phyloP scores from a whole-genome alignment of 1,284 basidiomycete genomes.

The Meira miltonrushii region DNA sequence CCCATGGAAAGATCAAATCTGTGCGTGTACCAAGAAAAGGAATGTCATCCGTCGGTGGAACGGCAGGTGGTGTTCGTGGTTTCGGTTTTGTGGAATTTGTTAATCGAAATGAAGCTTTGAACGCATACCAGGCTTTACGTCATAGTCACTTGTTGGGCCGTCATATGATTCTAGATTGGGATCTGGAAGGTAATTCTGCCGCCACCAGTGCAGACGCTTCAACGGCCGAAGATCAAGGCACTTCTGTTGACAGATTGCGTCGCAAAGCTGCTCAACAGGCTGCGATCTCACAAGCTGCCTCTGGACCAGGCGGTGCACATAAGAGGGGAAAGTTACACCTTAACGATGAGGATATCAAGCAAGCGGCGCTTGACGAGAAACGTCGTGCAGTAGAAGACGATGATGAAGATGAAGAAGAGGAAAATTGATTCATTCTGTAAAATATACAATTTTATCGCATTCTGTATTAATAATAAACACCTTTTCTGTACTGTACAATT shows the following conservation, averaged over 20 bases:
- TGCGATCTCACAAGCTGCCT: too few species aligned
- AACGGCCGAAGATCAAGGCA: too few species aligned
- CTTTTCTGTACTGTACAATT: neutral
- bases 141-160: slow-evolving; percentile 94
- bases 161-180: slow-evolving; percentile 91
- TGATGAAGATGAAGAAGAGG: slow-evolving; percentile 16
- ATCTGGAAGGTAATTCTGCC: slow-evolving; percentile 55
- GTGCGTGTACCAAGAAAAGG: slow-evolving; percentile 63
- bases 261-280: too few species aligned
- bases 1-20: slow-evolving; percentile 70
- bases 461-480: neutral
- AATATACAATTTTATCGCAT: neutral
- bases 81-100: slow-evolving; percentile 83
- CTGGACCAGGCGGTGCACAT: too few species aligned
- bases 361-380: slow-evolving; percentile 22
- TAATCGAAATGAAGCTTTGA: slow-evolving; percentile 40
- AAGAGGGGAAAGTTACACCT: slow-evolving; percentile 27
- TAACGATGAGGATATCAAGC: slow-evolving; percentile 24
- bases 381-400: slow-evolving; percentile 18
- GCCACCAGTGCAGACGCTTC: neutral
- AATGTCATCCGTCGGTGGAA: slow-evolving; percentile 61
- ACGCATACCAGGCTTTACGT: slow-evolving; percentile 57
- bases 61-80: slow-evolving; percentile 64
- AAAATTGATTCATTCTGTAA: neutral
- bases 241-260: too few species aligned